Evolutionary conservation across 2,329 filamentous ascomycete species (phyloP).

Genomic region (Pseudogymnoascus sp.): DNA sequence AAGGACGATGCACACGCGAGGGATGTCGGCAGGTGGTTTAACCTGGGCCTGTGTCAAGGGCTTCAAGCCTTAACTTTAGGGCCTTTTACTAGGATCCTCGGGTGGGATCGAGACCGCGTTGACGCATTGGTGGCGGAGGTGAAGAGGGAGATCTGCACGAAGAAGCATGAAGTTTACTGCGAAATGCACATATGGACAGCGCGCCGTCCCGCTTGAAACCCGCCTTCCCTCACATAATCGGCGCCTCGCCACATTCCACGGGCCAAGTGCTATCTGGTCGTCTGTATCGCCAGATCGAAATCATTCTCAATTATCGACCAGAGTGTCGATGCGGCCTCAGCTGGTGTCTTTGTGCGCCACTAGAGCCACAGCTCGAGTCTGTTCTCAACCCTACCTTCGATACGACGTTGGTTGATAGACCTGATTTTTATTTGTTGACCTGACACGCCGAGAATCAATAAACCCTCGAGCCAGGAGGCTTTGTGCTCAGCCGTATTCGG

Average conservation of each 20-base stretch:
- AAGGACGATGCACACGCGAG: constrained; percentile 50
- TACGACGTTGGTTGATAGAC: background rate
- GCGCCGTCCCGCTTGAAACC: constrained; percentile 18
- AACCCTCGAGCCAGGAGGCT: background rate
- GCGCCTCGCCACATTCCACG: background rate
- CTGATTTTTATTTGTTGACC: background rate
- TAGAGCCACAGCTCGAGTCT: background rate
- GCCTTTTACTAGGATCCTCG: constrained; percentile 59
- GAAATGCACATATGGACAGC: constrained; percentile 45
- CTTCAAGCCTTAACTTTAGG: constrained; percentile 65
- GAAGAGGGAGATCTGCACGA: constrained; percentile 59
- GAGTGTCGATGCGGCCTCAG: background rate
- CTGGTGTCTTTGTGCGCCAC: background rate
- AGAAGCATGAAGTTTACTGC: constrained; percentile 64
- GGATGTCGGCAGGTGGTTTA: constrained; percentile 74
- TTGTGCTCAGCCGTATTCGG: constrained; percentile 5
- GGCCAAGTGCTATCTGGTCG: background rate
- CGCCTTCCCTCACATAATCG: background rate
- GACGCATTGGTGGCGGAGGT: constrained; percentile 53
- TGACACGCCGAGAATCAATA: background rate
- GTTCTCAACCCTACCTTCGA: background rate
- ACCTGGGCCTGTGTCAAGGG: constrained; percentile 65
- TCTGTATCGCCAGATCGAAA: background rate
- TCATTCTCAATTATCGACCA: background rate
- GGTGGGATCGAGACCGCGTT: constrained; percentile 56